Evolutionary conservation across 495 filamentous ascomycete genomes (phyloP).

Genomic region (Penicillium manginii): DNA sequence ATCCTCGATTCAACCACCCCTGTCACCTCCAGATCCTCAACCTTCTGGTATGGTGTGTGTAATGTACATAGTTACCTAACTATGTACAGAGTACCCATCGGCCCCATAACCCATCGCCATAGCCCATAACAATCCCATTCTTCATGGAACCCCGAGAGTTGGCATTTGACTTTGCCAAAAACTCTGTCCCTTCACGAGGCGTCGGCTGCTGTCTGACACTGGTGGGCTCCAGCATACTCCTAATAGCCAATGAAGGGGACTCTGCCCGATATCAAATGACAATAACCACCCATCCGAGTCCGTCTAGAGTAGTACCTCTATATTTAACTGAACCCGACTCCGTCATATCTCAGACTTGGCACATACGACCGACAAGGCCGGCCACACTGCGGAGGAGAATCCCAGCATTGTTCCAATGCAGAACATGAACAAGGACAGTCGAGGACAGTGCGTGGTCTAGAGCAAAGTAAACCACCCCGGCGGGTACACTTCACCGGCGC

Average conservation of each 20-base stretch:
- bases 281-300: not conserved
- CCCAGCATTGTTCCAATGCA: not conserved
- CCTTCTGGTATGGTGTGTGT: no score
- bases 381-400: not conserved
- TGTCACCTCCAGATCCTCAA: no score
- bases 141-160: not conserved
- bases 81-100: not conserved
- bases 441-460: not conserved
- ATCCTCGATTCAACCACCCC: no score
- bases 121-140: not conserved
- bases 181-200: slow-evolving; percentile 2
- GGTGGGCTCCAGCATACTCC: not conserved
- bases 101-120: not conserved
- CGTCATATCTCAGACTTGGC: not conserved
- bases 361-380: not conserved
- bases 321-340: not conserved
- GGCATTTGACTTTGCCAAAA: not conserved
- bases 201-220: not conserved
- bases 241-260: not conserved
- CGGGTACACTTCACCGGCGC: not conserved
- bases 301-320: no score
- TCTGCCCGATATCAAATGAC: not conserved
- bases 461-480: not conserved
- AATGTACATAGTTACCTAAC: not conserved
- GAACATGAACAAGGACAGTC: not conserved